Evolutionary conservation across 2,329 filamentous ascomycete species (phyloP), one percentile per base, ranked within the genome.

Genomic region (Ceratocystis huliohia): DNA sequence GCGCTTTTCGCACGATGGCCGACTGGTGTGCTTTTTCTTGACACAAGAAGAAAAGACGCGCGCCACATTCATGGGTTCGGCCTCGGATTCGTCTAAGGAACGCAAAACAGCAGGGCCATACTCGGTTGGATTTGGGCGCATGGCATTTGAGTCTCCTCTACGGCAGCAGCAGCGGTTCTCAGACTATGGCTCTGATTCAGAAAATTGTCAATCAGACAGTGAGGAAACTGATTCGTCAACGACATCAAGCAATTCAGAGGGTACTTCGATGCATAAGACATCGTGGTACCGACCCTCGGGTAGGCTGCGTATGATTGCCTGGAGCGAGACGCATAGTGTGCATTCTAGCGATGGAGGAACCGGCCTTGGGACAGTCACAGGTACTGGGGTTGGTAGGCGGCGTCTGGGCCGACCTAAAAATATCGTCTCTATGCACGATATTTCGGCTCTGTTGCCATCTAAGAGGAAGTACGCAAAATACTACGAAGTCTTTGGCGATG

Each of bases 401-500:
- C 77, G 80, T 33, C 71, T 75, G 17, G 75, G 75, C 33, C 53
- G 64, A 25, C 53, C 64, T 10, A 66, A 66, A 44, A 66, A 92
- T 69, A 79, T 88, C 25, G 77, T 97, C 22, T 85, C 85, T 1
- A 84, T 96, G 48, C 82, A 92, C 71, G 81, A 90, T 69, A 74
- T 95, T 30, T 82, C 84, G 8, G 78, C 83, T 61, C 74, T 91
- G 13, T 76, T 96, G n/a, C 92, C 92, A 0, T 88, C 89, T 2
- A 94, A 91, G 74, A 82, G 82, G 68, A 81, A 85, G 65, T 82
- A 96, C 69, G 94, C 91, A 1, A 79, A 84, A 67, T 84, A 88
- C 70, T 99, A 97, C 75, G 82, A 82, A 28, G 88, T 96, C 15
- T 92, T 94, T 73, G 91, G 91, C 2, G 85, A 91, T 68, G 83